Conservation (phyloP, 371 early-diverging fungal species). For the Paraphysoderma sedebokerense region DNA sequence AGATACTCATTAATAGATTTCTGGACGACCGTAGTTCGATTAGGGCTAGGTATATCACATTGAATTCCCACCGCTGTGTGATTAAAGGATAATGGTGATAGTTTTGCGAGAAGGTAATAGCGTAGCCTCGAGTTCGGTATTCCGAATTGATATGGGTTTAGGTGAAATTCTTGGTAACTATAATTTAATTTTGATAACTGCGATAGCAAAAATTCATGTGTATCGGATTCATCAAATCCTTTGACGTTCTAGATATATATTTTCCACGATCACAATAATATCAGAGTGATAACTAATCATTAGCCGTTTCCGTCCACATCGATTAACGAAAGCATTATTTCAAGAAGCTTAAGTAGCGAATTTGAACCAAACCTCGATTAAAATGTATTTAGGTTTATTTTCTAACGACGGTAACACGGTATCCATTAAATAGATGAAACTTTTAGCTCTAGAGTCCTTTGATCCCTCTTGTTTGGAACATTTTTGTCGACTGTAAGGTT, state of each 20-base stretch:
- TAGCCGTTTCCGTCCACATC: too few species aligned
- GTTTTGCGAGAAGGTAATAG: slow-evolving; percentile 36
- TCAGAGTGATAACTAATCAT: too few species aligned
- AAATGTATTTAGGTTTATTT: slow-evolving; percentile 43
- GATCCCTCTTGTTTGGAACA: slow-evolving; percentile 43
- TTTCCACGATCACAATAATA: too few species aligned
- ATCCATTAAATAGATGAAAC: slow-evolving; percentile 51
- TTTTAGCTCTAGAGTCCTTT: slow-evolving; percentile 52
- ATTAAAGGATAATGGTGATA: too few species aligned
- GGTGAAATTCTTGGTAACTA: slow-evolving; percentile 30
- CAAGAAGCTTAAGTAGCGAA: not conserved
- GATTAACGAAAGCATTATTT: too few species aligned
- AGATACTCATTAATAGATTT: too few species aligned
- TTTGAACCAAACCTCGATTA: slow-evolving; percentile 29
- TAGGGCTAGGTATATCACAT: too few species aligned
- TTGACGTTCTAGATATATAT: slow-evolving; percentile 52
- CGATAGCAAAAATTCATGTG: slow-evolving; percentile 25
- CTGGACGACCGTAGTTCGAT: too few species aligned
- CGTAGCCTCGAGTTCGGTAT: slow-evolving; percentile 44
- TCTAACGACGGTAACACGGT: slow-evolving; percentile 30
- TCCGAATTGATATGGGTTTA: slow-evolving; percentile 40
- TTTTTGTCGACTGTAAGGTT: slow-evolving; percentile 51
- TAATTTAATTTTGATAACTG: slow-evolving; percentile 22
- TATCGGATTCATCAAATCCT: slow-evolving; percentile 56
- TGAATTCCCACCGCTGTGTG: too few species aligned